Base-by-base conservation (phyloP, 108 stramenopile species). In the Chaetoceros muelleri region DNA sequence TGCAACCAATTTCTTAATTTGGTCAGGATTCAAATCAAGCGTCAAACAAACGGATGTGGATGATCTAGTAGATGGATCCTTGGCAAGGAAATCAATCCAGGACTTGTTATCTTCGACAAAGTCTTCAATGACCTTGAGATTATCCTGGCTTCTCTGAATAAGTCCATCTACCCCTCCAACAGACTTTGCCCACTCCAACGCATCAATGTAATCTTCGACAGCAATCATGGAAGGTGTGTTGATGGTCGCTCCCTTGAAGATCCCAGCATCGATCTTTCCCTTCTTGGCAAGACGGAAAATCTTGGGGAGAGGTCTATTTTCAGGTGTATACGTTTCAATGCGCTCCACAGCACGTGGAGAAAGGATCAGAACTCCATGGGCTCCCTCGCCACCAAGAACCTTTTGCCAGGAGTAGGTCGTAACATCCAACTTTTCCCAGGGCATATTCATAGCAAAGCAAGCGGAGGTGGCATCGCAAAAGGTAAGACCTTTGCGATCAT, bases 381-480 rank as follows among this genome's bases (percentile, higher is more conserved):
- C 97, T 25, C 96, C 99, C 85, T 99, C 99, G 24, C 99, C 99
- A 13, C 99, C 99, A 28, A 99, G 74, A 18, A 98, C 99, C 93
- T 99, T 99, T 74, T 99, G 99, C 99, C 99, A 99, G 7, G 91
- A 93, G 77, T 98, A 99, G 40, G 99, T 99, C 31, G 91, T 95
- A 29, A 99, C 90, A 75, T 99, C 99, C 48, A 96, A 68, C 83
- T 99, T 99, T 55, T 80, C 73, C 97, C 97, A 97, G 28, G 91
- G 91, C 82, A 99, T 97, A 46, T 97, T 75, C 99, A 98, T 98
- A 48, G 96, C 96, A 73, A 99, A 99, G 56, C 94, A 96, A 44
- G 99, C 99, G 27, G 91, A 93, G 23, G 99, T 99, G 28, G 96
- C 96, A 79, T 99, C 99, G 72, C 93, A 94, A 46, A 99, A 62